phyloP scores from a whole-genome alignment of 768 basidiomycete genomes.

The Polyporus arcularius region DNA sequence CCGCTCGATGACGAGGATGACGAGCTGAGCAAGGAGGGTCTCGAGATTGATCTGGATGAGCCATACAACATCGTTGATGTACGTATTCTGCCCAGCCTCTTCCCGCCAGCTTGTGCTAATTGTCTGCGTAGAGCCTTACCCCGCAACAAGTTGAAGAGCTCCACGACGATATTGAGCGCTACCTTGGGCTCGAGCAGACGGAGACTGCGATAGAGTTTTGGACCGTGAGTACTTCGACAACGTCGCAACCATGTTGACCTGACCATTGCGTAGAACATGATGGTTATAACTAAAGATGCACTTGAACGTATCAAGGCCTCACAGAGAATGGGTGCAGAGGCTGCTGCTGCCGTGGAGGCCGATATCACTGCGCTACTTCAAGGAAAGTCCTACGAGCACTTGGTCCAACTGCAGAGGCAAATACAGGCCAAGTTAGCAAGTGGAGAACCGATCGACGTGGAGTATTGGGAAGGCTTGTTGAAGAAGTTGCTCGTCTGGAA shows the following conservation, averaged over 20 bases:
- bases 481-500: constrained; percentile 96
- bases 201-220: constrained; percentile 94
- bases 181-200: constrained; percentile 81
- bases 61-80: constrained; percentile 98
- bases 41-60: constrained; percentile 98
- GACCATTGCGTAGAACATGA: constrained; percentile 75
- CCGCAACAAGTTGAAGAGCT: constrained; percentile 89
- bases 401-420: constrained; percentile 78
- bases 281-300: constrained; percentile 92
- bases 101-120: background rate
- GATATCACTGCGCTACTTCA: constrained; percentile 81
- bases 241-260: background rate
- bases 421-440: constrained; percentile 88
- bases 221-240: constrained; percentile 61
- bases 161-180: constrained; percentile 92
- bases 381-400: constrained; percentile 85
- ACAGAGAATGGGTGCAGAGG: constrained; percentile 65
- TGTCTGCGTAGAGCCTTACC: constrained; percentile 67
- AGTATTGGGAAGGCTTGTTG: constrained; percentile 95
- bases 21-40: constrained; percentile 69
- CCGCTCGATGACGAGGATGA: constrained; percentile 68
- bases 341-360: constrained; percentile 78
- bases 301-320: constrained; percentile 72
- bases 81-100: constrained; percentile 31
- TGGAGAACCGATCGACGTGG: constrained; percentile 93